Percentiles rank a stretch among this genome's conserved stretches.
These are phyloP conservation scores for Farysia itapuensis DNA, from an alignment of 1,284 basidiomycete genomes.

Conservation along the genomic window DNA sequence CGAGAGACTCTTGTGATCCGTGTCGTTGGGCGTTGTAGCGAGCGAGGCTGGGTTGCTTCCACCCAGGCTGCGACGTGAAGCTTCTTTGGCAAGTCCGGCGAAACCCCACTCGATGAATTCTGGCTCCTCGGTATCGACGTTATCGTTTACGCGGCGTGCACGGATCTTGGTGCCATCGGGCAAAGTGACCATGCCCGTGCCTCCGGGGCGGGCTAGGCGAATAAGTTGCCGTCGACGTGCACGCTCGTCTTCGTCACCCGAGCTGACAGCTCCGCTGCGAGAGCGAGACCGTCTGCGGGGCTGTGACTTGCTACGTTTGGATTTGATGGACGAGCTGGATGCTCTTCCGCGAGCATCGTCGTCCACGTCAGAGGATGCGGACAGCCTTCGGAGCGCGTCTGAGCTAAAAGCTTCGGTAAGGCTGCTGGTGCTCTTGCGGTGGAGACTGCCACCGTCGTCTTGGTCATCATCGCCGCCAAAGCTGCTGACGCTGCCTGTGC, in stretches of 20 bases:
- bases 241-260: slow-evolving; percentile 44
- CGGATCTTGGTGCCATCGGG: slow-evolving; percentile 55
- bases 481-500: slow-evolving; percentile 5
- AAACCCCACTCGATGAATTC: slow-evolving; percentile 53
- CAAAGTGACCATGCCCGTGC: slow-evolving; percentile 58
- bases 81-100: slow-evolving; percentile 48
- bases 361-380: slow-evolving; percentile 16
- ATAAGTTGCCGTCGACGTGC: slow-evolving; percentile 47
- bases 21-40: slow-evolving; percentile 27
- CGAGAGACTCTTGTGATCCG: slow-evolving; percentile 19
- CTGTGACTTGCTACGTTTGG: slow-evolving; percentile 19
- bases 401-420: slow-evolving; percentile 9
- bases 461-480: slow-evolving; percentile 2
- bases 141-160: slow-evolving; percentile 51
- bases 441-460: slow-evolving; percentile 17
- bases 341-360: slow-evolving; percentile 30
- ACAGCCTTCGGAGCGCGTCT: slow-evolving; percentile 3
- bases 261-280: slow-evolving; percentile 29
- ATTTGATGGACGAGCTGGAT: slow-evolving; percentile 4
- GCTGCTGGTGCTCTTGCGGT: slow-evolving; percentile 31
- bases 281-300: slow-evolving; percentile 32
- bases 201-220: slow-evolving; percentile 50
- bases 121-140: slow-evolving; percentile 30
- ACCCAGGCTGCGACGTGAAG: slow-evolving; percentile 24
- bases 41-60: slow-evolving; percentile 28